Base-by-base conservation (phyloP, 805 yeast species). In the Dipodascus albidus region DNA sequence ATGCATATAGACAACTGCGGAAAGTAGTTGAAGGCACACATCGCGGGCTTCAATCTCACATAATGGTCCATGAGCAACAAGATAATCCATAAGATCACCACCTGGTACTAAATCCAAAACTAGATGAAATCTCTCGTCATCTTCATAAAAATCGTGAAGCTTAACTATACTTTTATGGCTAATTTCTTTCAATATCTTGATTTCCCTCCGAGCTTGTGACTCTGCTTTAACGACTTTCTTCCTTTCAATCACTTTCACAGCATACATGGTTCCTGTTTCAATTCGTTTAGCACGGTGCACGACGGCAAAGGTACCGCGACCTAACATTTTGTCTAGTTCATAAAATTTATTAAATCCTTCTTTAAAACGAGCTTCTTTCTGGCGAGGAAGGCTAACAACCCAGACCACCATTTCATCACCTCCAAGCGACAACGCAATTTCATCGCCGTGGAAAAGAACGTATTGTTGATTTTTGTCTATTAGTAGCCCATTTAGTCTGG, bases 21-120 rank as follows among this genome's bases (percentile, higher is more conserved):
- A 74, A 64, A 85, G 76, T 73, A 85, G 74, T 68, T 85, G 93
- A 19, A 14, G 44, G 44, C 44, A 65, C 3, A 90, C 86, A 55
- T 85, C 95, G 60, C 83, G 82, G 11, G 89, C 87, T 2, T 93
- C 91, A 49, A 80, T 87, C 66, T 90, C 98, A 15, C 89, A 89
- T n/a, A 90, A 83, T 1, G 64, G 58, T 3, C 96, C 96, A 67
- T 85, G 84, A 1, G 87, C 87, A 0, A 93, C 93, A 1, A 89
- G 91, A 68, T 86, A 88, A 70, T 90, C 97, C 97, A 90, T 90
- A 52, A 90, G 71, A 67, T 90, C 98, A 22, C 97, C 98, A 15
- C 96, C 96, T 1, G 95, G 83, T 22, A 90, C 93, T 61, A 82
- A 85, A 64, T 90, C 97, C 96, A 90, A 88, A 4, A 90, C 89